These are phyloP conservation scores for Magnolia officinalis DNA, from an alignment of 164 flowering plant genomes.

Conservation along the genomic window DNA sequence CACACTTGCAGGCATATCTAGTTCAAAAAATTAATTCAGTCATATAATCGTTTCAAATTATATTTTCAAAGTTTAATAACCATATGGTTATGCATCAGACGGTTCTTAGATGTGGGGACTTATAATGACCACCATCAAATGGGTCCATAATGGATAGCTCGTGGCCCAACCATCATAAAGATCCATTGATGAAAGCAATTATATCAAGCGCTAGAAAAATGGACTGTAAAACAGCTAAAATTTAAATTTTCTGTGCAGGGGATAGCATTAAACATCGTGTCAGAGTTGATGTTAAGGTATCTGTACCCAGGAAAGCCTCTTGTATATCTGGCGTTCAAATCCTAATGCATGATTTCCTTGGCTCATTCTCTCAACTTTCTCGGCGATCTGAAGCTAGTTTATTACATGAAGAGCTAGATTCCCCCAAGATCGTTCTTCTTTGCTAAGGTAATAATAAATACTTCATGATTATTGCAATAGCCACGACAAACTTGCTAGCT, in stretches of 20 bases:
- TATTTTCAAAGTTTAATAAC: too few species aligned
- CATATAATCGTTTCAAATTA: too few species aligned
- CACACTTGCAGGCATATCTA: too few species aligned
- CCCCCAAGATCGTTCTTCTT: constrained; percentile 68
- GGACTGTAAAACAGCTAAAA: too few species aligned
- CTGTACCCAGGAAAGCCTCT: constrained; percentile 53
- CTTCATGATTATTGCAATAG: too few species aligned
- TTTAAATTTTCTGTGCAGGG: constrained; percentile 20
- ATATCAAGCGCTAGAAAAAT: constrained; percentile 34
- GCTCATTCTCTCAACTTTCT: constrained; percentile 39
- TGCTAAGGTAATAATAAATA: constrained; percentile 45
- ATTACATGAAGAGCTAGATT: constrained; percentile 74
- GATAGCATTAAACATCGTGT: constrained; percentile 52
- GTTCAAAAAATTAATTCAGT: too few species aligned
- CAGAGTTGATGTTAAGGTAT: constrained; percentile 59
- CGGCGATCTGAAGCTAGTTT: constrained; percentile 59
- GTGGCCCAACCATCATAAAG: too few species aligned
- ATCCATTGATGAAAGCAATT: constrained; percentile 12
- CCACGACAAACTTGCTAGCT: too few species aligned
- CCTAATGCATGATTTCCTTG: constrained; percentile 52
- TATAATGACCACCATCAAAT: too few species aligned
- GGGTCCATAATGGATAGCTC: too few species aligned
- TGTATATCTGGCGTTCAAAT: constrained; percentile 58
- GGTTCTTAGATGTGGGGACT: too few species aligned
- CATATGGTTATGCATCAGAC: too few species aligned